phyloP scores from a whole-genome alignment of 345 rosid genomes.

The Camelina sativa region DNA sequence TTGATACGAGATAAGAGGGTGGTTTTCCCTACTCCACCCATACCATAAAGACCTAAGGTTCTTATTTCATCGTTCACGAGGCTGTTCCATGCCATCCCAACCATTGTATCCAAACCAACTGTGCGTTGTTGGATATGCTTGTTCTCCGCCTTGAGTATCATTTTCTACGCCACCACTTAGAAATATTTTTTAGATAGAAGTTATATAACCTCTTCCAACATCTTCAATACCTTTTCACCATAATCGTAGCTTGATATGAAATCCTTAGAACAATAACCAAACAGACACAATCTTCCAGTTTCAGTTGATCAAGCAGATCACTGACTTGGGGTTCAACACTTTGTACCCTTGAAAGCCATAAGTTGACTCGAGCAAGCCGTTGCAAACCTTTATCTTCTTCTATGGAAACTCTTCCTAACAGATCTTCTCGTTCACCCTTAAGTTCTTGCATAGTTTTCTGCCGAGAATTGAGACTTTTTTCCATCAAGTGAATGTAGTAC shows the following conservation, averaged over 20 bases:
- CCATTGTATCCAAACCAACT: slow-evolving; percentile 7
- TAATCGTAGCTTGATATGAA: neutral
- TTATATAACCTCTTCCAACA: neutral
- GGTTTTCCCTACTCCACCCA: slow-evolving; percentile 3
- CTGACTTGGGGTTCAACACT: neutral
- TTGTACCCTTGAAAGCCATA: neutral
- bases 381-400: slow-evolving; percentile 14
- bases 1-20: slow-evolving; percentile 20
- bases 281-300: neutral
- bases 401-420: neutral
- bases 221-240: neutral
- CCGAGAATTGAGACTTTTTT: neutral
- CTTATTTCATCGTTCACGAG: neutral
- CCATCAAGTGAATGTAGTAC: too few species aligned
- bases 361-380: neutral
- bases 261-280: neutral
- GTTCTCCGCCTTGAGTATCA: neutral
- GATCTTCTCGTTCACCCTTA: neutral
- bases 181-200: neutral
- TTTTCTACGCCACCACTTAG: neutral
- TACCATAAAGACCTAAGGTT: neutral
- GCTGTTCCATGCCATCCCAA: neutral
- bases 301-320: neutral
- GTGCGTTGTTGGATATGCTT: neutral
- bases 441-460: neutral